Evolutionary conservation across 257 asterid genomes (phyloP), one percentile per base, ranked within the genome.

Genomic region (Nicotiana undulata): DNA sequence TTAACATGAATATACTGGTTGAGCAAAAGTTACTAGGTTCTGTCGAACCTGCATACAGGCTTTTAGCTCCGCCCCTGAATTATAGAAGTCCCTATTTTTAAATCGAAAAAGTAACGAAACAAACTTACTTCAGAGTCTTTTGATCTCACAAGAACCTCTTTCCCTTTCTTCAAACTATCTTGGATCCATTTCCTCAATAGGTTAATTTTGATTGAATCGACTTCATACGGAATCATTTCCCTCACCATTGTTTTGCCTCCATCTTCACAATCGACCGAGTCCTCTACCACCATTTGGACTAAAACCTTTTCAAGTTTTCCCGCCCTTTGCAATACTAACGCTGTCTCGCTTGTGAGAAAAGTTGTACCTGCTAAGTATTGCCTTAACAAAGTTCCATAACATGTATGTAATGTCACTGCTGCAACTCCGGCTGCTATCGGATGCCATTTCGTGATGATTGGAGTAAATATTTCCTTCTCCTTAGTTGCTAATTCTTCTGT

Each of bases 181-280:
- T 95, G 93, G 84, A 92, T 93, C 99, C 98, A 92, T 29, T 92
- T 91, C 46, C 86, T 90, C 86, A 92, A 63, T 1, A 91, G 82
- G 31, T 82, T 86, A 60, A 85, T 85, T 44, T 88, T 90, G 52
- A 91, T 81, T 0, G 93, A 84, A 15, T 95, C 99, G 15, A 90
- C 97, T 82, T 95, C 99, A 53, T 89, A 96, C 0, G 97, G 97
- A 53, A 85, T 82, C 96, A 96, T 96, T 86, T 95, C 98, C 79
- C 93, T 88, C n/a, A 91, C 91, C 58, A 95, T 83, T 4, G 97
- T 87, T 85, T 90, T 95, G 61, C 97, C 97, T 46, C 98, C 97
- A 72, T 95, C 98, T 80, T 92, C 94, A 52, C 93, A 90, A 9
- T 95, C 97, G 8, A 68, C 93, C 0, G 96, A 92, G 55, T 93